Conservation (phyloP, 345 rosid species). For the Syzygium grande region DNA sequence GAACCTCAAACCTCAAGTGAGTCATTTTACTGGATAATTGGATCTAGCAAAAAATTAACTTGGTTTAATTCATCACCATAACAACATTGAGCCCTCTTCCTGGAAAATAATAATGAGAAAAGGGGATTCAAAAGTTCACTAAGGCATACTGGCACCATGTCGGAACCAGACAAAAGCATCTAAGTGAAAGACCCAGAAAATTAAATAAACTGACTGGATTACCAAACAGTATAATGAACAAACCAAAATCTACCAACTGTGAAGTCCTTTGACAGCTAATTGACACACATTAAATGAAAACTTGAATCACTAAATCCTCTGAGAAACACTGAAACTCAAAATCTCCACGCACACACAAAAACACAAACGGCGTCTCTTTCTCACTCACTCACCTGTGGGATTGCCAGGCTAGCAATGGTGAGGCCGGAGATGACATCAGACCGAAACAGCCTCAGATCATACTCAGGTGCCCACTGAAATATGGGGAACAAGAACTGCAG, state of each 20-base stretch:
- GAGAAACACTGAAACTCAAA: neutral
- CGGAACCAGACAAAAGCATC: neutral
- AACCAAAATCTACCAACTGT: neutral
- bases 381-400: conserved; percentile 72
- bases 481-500: conserved; percentile 77
- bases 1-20: neutral
- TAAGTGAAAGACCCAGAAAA: neutral
- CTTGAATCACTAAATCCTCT: neutral
- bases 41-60: neutral
- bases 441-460: conserved; percentile 48
- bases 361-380: neutral
- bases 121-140: neutral
- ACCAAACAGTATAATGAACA: neutral
- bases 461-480: conserved; percentile 70
- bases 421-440: conserved; percentile 93
- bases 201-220: neutral
- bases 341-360: neutral
- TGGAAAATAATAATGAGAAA: neutral
- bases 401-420: conserved; percentile 99
- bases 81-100: neutral
- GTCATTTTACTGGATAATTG: neutral
- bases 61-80: neutral
- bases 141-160: neutral
- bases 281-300: neutral
- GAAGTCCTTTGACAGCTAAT: neutral